Conservation (phyloP, 208 protist species). For the Leptomonas pyrrhocoris region DNA sequence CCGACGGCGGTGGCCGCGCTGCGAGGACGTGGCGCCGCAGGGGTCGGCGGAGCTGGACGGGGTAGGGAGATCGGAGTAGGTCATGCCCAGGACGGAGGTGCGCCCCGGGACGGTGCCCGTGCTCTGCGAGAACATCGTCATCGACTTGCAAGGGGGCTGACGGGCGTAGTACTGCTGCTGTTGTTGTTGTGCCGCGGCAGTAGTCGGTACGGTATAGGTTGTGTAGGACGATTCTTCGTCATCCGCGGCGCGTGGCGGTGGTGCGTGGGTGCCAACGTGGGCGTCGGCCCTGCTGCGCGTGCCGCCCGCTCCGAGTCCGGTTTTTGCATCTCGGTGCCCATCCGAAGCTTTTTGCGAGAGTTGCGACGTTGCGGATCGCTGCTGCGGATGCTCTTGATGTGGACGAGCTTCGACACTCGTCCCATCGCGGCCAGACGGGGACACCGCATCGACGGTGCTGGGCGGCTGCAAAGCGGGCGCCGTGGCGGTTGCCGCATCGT, state of each 20-base stretch:
- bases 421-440: neutral
- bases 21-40: neutral
- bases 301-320: neutral
- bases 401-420: constrained; percentile 1
- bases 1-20: constrained; percentile 13
- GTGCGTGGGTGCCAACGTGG: constrained; percentile 5
- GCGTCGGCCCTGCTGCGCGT: neutral
- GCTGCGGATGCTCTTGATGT: neutral
- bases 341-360: too few relatives aligned
- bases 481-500: constrained; percentile 5
- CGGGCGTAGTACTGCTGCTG: constrained; percentile 4
- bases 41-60: constrained; percentile 20
- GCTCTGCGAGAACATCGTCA: constrained; percentile 15
- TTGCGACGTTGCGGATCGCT: neutral
- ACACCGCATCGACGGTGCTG: constrained; percentile 16
- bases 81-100: constrained; percentile 23
- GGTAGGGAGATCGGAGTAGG: constrained; percentile 28
- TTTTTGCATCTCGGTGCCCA: too few relatives aligned
- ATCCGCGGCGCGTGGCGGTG: neutral
- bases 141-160: constrained; percentile 14
- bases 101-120: constrained; percentile 19
- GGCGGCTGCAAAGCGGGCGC: constrained; percentile 15
- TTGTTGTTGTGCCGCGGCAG: neutral
- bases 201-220: neutral
- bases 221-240: neutral